phyloP scores from a whole-genome alignment of 2,329 filamentous ascomycete species.

The Alternaria panax region DNA sequence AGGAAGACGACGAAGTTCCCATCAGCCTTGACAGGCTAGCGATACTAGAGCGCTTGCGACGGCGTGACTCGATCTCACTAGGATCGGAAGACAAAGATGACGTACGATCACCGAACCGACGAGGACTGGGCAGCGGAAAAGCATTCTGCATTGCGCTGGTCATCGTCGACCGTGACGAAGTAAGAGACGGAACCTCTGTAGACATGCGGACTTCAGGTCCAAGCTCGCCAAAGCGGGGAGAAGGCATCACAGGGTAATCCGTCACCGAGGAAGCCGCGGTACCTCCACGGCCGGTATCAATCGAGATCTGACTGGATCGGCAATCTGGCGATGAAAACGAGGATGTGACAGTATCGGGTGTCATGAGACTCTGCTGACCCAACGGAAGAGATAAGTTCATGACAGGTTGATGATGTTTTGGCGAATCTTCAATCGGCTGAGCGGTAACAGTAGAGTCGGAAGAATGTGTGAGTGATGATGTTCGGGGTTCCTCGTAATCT shows the following conservation, averaged over 20 bases:
- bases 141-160: constrained; percentile 70
- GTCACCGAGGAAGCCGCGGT: constrained; percentile 77
- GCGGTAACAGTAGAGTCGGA: constrained; percentile 58
- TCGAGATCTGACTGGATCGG: constrained; percentile 67
- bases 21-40: constrained; percentile 79
- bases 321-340: constrained; percentile 70
- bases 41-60: constrained; percentile 76
- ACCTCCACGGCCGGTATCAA: constrained; percentile 75
- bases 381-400: constrained; percentile 50
- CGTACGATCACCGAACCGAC: constrained; percentile 53
- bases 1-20: constrained; percentile 64
- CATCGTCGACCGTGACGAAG: constrained; percentile 80
- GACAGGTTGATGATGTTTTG: constrained; percentile 48
- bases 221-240: constrained; percentile 75
- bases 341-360: constrained; percentile 68
- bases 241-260: constrained; percentile 75
- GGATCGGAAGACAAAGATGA: constrained; percentile 53
- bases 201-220: constrained; percentile 76
- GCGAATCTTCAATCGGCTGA: constrained; percentile 36
- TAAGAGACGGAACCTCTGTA: constrained; percentile 76
- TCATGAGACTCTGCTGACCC: constrained; percentile 62
- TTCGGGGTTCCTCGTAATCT: constrained; percentile 57
- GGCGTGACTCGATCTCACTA: constrained; percentile 58
- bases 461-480: constrained; percentile 58
- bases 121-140: constrained; percentile 49